These are phyloP conservation scores for Bryum argenteum DNA, from an alignment of 225 moss, liverwort and hornwort species.

Conservation along the genomic window DNA sequence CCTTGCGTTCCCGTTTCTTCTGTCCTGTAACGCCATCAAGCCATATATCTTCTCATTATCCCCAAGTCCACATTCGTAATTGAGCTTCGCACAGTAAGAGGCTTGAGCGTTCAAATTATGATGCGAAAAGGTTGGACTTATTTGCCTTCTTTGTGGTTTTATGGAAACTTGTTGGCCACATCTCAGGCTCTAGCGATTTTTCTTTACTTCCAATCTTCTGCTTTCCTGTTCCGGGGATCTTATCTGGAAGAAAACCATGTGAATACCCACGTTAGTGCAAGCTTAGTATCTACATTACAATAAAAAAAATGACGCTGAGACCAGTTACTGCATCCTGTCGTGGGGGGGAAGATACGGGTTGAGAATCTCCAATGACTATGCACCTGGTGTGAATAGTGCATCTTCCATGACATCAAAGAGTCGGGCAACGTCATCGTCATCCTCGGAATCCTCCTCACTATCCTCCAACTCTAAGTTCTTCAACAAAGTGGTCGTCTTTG, in stretches of 20 bases:
- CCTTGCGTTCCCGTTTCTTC: conserved; percentile 74
- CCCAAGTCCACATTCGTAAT: too few species aligned
- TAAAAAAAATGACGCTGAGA: too few species aligned
- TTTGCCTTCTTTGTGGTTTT: conserved; percentile 62
- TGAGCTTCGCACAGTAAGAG: too few species aligned
- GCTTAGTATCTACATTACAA: neutral
- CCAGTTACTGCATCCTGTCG: neutral
- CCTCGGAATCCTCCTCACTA: conserved; percentile 45
- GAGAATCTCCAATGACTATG: neutral
- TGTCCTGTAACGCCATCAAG: conserved; percentile 57
- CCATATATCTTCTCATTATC: neutral
- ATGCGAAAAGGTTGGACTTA: conserved; percentile 23
- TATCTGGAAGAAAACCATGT: conserved; percentile 43
- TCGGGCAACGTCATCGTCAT: conserved; percentile 48
- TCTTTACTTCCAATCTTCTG: conserved; percentile 32
- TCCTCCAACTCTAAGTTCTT: conserved; percentile 50
- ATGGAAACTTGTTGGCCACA: conserved; percentile 65
- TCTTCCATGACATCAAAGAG: conserved; percentile 60
- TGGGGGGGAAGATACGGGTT: too few species aligned
- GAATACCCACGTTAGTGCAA: neutral
- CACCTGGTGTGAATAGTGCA: conserved; percentile 51
- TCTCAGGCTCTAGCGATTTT: conserved; percentile 43
- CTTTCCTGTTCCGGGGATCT: conserved; percentile 38
- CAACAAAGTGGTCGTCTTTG: conserved; percentile 43
- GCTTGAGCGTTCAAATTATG: conserved; percentile 4